A percentile compares a stretch with the other conserved stretches of the same genome.
phyloP scores from a whole-genome alignment of 192 early-diverging fungal genomes.

The Entomortierella parvispora region DNA sequence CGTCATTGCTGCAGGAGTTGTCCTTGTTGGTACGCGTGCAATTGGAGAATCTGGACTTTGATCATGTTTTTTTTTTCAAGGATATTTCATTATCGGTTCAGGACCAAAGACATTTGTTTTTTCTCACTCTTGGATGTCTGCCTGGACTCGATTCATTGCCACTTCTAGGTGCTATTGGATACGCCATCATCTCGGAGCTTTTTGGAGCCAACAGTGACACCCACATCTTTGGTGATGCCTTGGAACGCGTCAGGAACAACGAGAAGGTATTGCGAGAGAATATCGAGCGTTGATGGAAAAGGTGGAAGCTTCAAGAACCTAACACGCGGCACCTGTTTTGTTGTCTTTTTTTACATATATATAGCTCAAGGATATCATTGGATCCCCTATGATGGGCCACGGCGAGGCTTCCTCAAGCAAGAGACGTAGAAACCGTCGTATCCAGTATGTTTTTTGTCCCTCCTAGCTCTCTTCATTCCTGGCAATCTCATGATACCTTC shows the following conservation, averaged over 20 bases:
- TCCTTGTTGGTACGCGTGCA: conserved; percentile 42
- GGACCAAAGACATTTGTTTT: background rate
- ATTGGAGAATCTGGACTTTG: background rate
- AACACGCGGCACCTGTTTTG: background rate
- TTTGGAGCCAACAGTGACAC: conserved; percentile 62
- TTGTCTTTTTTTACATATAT: background rate
- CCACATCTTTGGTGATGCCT: conserved; percentile 61
- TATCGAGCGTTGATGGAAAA: too few species aligned
- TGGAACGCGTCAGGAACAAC: conserved; percentile 58
- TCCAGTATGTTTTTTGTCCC: conserved; percentile 28
- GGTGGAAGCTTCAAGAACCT: too few species aligned
- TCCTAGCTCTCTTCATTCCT: background rate
- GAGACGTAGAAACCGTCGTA: conserved; percentile 37
- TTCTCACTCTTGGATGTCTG: background rate
- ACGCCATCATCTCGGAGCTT: conserved; percentile 57
- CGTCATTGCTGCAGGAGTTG: conserved; percentile 57
- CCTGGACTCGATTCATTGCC: background rate
- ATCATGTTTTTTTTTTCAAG: background rate
- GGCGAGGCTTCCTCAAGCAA: conserved; percentile 43
- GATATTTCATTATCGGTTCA: background rate
- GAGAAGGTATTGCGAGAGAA: conserved; percentile 38
- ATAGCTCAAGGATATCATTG: conserved; percentile 39
- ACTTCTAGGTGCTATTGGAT: conserved; percentile 45
- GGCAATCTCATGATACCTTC: background rate
- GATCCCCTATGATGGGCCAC: conserved; percentile 44